Conservation (phyloP, 352 stramenopile species). For the Phytophthora citricola region DNA sequence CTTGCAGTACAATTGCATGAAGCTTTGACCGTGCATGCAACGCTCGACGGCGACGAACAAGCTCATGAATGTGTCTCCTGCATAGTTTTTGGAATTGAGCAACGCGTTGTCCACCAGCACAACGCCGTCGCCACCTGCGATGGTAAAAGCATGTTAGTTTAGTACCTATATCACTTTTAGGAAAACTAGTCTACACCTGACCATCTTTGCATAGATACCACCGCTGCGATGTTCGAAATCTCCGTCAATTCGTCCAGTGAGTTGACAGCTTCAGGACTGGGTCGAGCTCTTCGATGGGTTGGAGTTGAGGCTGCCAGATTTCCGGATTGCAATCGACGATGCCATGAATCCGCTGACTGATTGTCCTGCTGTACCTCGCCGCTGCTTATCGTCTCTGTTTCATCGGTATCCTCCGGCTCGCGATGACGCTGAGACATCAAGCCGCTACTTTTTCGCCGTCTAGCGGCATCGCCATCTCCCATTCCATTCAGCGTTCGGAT, state of each 20-base stretch:
- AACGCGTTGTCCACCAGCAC: slow-evolving; percentile 41
- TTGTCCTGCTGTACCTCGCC: slow-evolving; percentile 16
- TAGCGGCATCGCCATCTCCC: slow-evolving; percentile 11
- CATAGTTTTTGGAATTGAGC: slow-evolving; percentile 41
- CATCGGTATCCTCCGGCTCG: slow-evolving; percentile 1
- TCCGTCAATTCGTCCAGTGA: slow-evolving; percentile 50
- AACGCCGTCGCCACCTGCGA: slow-evolving; percentile 43
- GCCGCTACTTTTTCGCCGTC: slow-evolving; percentile 7
- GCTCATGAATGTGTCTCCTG: slow-evolving; percentile 33
- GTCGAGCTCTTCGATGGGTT: slow-evolving; percentile 14
- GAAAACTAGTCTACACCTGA: slow-evolving; percentile 7
- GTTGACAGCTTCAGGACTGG: slow-evolving; percentile 10
- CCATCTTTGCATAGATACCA: slow-evolving; percentile 53
- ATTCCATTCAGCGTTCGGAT: slow-evolving; percentile 22
- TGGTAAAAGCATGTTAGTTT: background rate
- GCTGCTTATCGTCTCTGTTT: slow-evolving; percentile 19
- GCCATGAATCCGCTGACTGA: slow-evolving; percentile 10
- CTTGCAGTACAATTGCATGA: slow-evolving; percentile 53
- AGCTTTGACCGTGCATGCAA: slow-evolving; percentile 52
- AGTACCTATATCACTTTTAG: background rate
- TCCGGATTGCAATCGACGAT: slow-evolving; percentile 9
- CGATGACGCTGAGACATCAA: slow-evolving; percentile 8
- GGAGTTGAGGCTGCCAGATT: slow-evolving; percentile 11
- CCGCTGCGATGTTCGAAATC: slow-evolving; percentile 44
- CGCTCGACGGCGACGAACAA: slow-evolving; percentile 40